A percentile compares a stretch with the other conserved stretches of the same genome.
phyloP scores from a whole-genome alignment of 306 rosid species.

The Gillenia trifoliata region DNA sequence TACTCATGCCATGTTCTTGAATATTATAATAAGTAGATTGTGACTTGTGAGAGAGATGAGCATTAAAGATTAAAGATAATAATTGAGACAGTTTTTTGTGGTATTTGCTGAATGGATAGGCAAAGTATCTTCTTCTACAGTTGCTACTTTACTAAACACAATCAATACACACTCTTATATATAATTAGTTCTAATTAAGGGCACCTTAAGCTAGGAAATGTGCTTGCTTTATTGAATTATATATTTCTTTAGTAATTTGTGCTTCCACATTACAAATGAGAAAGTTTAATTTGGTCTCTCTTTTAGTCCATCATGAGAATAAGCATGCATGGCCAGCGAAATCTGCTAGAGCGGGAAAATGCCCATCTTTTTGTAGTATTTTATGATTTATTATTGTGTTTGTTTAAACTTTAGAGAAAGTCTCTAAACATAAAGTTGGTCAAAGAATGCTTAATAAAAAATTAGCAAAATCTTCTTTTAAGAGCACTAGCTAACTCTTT shows the following conservation, averaged over 20 bases:
- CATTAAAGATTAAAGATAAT: background rate
- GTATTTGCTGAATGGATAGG: constrained; percentile 24
- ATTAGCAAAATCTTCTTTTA: background rate
- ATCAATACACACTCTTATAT: background rate
- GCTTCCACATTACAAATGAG: background rate
- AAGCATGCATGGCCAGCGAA: background rate
- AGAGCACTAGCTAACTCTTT: background rate
- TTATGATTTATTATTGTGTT: background rate
- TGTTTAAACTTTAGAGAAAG: background rate
- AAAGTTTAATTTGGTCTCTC: background rate
- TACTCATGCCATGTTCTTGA: background rate
- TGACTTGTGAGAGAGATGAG: background rate
- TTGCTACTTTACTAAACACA: constrained; percentile 16
- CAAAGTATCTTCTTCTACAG: constrained; percentile 11
- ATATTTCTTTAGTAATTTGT: background rate
- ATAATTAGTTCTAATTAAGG: background rate
- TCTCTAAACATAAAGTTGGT: background rate
- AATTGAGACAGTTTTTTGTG: constrained; percentile 10
- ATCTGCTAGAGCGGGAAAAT: background rate
- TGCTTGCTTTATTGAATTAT: background rate
- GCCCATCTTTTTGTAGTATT: background rate
- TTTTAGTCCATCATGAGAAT: background rate
- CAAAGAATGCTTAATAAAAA: constrained; percentile 17
- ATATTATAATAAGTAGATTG: background rate
- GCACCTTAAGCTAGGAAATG: background rate